Base-by-base conservation (phyloP, 2,329 filamentous ascomycete species). In the Sporothrix pseudoabietina region DNA sequence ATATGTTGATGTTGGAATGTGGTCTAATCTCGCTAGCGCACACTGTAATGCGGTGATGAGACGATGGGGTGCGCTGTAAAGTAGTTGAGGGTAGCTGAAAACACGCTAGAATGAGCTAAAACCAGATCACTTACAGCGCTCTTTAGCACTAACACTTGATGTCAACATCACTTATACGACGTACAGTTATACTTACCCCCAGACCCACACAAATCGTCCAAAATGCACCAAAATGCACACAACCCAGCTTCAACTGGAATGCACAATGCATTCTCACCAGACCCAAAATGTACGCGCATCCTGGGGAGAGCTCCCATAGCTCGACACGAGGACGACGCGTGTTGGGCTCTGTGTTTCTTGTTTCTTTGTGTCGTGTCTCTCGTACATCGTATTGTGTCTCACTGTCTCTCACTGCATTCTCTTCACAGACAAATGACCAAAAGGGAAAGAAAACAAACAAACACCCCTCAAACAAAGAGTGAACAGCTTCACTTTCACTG, bases 261-360 rank as follows among this genome's bases (percentile, higher is more conserved):
- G 66, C 49, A 39, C 30, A 4, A 52, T 41, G 32, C 49, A 68
- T 68, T 35, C 5, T 12, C 3, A 52, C 26, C 35, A n/a, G 14
- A 19, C 4, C 32, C 47, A 47, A 52, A 32, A 52, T 52, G 65
- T 9, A 68, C 30, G 4, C 47, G 1, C 30, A 52, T 30, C n/a
- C 3, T 30, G 61, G 22, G 61, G 61, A 65, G 35, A 66, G 61
- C 35, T 66, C 39, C n/a, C n/a, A 41, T 66, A 47, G 39, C 61
- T 47, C 16, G 61, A 69, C 66, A 69, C 49, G 66, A 69, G 44
- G 47, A 69, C 2, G 66, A 69, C 66, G 66, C 66, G 66, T 69
- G 39, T 30, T 30, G 26, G 35, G 3, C 35, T 35, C 35, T 35
- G 35, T 35, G 35, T 35, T 35, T 35, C 22, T 26, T 55, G 52